A percentile compares a stretch with the other conserved stretches of the same genome.
phyloP scores from a whole-genome alignment of 73 alveolate species.

The Blepharisma stoltei region DNA sequence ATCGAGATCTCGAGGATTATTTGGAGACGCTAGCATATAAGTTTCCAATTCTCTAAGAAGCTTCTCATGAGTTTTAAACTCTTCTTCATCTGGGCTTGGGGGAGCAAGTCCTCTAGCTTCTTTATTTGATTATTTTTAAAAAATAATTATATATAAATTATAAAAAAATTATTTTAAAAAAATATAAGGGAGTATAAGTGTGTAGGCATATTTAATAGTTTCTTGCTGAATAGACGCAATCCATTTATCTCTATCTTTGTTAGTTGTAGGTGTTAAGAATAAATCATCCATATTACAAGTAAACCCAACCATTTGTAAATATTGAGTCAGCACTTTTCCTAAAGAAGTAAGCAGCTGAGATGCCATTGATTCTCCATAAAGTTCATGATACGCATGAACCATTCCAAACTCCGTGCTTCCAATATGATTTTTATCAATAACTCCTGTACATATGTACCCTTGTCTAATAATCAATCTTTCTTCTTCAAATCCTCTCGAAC shows the following conservation, averaged over 20 bases:
- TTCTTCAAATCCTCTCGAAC: conserved; percentile 68
- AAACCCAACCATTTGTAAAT: conserved; percentile 89
- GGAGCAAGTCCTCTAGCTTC: not conserved
- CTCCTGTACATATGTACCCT: conserved; percentile 58
- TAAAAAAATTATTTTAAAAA: too few relatives aligned
- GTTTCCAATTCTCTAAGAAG: conserved; percentile 52
- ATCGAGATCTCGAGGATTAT: conserved; percentile 81
- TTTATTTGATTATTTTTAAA: too few relatives aligned
- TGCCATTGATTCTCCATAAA: conserved; percentile 90
- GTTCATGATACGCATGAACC: conserved; percentile 94
- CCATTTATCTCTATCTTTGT: conserved; percentile 75
- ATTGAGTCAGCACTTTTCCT: conserved; percentile 86
- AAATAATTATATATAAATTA: too few relatives aligned
- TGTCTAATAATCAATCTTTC: conserved; percentile 34
- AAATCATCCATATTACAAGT: conserved; percentile 96
- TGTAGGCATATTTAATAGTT: conserved; percentile 59
- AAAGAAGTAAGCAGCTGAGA: conserved; percentile 92
- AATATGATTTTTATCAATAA: conserved; percentile 89
- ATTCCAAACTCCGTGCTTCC: conserved; percentile 96
- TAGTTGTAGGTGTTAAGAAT: conserved; percentile 67
- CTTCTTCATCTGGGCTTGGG: not conserved
- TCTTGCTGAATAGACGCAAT: conserved; percentile 71
- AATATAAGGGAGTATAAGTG: too few relatives aligned
- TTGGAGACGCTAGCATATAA: conserved; percentile 59
- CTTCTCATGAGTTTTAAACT: conserved; percentile 36